Evolutionary conservation across 176 grass and related monocot species (phyloP).

Genomic region (Lolium multiflorum): DNA sequence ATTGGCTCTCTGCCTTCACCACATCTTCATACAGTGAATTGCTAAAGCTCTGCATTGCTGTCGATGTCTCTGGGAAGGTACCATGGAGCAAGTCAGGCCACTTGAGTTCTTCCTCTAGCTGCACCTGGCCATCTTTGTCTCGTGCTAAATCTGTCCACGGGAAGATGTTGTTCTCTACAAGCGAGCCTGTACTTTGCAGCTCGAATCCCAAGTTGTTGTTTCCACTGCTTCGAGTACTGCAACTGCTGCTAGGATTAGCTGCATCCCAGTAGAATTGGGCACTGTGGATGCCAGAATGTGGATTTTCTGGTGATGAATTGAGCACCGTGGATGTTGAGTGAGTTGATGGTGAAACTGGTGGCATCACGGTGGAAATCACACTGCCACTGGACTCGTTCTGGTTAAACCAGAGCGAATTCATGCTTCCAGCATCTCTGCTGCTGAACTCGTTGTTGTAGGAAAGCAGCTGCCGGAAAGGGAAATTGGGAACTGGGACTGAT

Average conservation of each 20-base stretch:
- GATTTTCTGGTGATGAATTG: constrained; percentile 55
- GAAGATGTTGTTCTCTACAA: constrained; percentile 62
- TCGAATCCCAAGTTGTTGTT: constrained; percentile 58
- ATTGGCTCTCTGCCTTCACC: constrained; percentile 57
- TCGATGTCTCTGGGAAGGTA: constrained; percentile 50
- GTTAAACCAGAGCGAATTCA: constrained; percentile 66
- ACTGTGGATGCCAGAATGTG: constrained; percentile 36
- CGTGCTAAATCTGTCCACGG: constrained; percentile 63
- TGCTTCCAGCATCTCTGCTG: constrained; percentile 32
- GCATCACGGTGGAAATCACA: constrained; percentile 58
- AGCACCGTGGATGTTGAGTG: constrained; percentile 57
- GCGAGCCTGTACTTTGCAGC: constrained; percentile 56
- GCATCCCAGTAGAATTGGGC: constrained; percentile 62
- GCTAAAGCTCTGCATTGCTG: constrained; percentile 53
- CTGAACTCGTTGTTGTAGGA: constrained; percentile 45
- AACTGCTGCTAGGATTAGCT: constrained; percentile 62
- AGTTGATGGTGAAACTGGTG: constrained; percentile 58
- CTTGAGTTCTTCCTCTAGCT: constrained; percentile 72
- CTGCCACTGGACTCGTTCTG: constrained; percentile 61
- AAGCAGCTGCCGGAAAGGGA: constrained; percentile 61
- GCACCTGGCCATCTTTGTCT: constrained; percentile 48
- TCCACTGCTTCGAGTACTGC: constrained; percentile 64
- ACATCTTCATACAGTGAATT: constrained; percentile 62
- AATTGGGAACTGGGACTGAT: constrained; percentile 44
- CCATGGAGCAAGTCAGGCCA: constrained; percentile 79